These are phyloP conservation scores for Sindora glabra DNA, from an alignment of 306 rosid species.

Conservation along the genomic window DNA sequence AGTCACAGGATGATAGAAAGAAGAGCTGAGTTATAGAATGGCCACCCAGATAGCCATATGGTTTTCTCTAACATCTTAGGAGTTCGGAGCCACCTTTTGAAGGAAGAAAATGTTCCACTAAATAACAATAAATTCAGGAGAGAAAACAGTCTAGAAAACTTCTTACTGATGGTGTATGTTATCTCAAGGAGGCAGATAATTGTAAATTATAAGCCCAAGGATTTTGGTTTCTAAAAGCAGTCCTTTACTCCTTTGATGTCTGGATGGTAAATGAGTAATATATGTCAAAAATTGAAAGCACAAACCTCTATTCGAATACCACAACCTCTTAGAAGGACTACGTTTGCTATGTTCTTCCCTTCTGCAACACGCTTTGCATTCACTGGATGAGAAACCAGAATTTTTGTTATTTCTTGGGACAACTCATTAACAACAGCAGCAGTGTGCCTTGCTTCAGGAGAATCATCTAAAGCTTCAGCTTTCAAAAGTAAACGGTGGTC, in stretches of 20 bases:
- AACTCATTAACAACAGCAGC: slow-evolving; percentile 75
- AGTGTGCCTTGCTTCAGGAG: slow-evolving; percentile 76
- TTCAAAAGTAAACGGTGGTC: slow-evolving; percentile 86
- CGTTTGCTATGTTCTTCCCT: slow-evolving; percentile 85
- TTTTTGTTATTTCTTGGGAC: slow-evolving; percentile 82
- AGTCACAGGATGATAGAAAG: background rate
- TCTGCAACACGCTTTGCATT: slow-evolving; percentile 73
- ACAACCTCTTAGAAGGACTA: slow-evolving; percentile 90
- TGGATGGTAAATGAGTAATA: background rate
- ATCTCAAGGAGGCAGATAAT: no score
- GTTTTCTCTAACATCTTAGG: background rate
- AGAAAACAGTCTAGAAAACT: background rate
- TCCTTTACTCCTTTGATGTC: background rate
- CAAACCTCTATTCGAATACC: slow-evolving; percentile 93
- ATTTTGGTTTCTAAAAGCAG: background rate
- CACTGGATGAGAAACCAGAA: slow-evolving; percentile 78
- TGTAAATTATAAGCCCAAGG: background rate
- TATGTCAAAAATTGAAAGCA: slow-evolving; percentile 10
- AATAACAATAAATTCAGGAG: background rate
- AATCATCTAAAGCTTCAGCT: slow-evolving; percentile 80
- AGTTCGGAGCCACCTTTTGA: background rate
- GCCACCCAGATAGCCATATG: background rate
- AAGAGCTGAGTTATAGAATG: background rate
- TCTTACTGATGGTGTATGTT: no score
- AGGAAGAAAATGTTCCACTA: background rate